A percentile compares a stretch with the other conserved stretches of the same genome.
Conservation (phyloP, 2,329 filamentous ascomycete species). For the Aspergillus carbonarius region DNA sequence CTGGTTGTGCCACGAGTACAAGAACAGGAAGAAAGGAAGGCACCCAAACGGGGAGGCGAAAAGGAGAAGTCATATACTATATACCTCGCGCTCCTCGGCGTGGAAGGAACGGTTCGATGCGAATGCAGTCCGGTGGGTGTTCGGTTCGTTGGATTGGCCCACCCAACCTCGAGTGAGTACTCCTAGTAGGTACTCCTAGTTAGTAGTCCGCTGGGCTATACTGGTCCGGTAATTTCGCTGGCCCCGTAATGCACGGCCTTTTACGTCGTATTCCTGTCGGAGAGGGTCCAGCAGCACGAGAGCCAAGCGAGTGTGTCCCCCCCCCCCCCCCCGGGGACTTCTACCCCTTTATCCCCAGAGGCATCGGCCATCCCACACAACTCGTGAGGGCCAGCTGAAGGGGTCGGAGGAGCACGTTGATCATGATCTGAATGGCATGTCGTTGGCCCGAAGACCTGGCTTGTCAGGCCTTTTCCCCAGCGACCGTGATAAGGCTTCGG, state of each 20-base stretch:
- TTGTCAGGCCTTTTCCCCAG: not conserved
- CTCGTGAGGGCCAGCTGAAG: not conserved
- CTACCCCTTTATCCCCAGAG: not conserved
- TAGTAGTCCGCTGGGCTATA: too few species aligned
- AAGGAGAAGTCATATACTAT: not conserved
- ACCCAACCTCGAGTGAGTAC: not conserved
- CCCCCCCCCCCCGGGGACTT: not conserved
- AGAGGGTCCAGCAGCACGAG: not conserved
- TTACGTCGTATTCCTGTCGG: not conserved
- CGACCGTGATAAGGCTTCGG: not conserved
- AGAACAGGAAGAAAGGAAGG: not conserved
- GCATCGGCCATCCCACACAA: not conserved
- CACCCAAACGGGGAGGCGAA: not conserved
- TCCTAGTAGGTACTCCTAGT: too few species aligned
- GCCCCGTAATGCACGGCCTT: not conserved
- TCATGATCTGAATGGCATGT: not conserved
- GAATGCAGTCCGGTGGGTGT: not conserved
- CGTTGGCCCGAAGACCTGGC: not conserved
- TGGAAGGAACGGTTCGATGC: not conserved
- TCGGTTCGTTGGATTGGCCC: not conserved
- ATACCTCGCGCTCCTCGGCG: not conserved
- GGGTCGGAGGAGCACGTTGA: too few species aligned
- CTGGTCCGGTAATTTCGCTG: not conserved
- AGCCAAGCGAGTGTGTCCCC: not conserved
- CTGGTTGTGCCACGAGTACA: not conserved